A percentile compares a stretch with the other conserved stretches of the same genome.
phyloP scores from a whole-genome alignment of 176 grass and related monocot genomes.

The maize (Zea mays) region Zm-B73-REFERENCE-NAM-5.0 NC_050096.1:56189001-56189500 shows the following conservation, averaged over 20 bases:
- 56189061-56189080: too few species aligned
- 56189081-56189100: too few species aligned
- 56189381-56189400: neutral
- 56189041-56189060: neutral
- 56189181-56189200: neutral
- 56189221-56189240: neutral
- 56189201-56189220: neutral
- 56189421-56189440: neutral
- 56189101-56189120: neutral
- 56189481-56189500: constrained; percentile 34
- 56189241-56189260: neutral
- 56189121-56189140: constrained; percentile 29
- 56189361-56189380: neutral
- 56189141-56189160: constrained; percentile 25
- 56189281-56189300: neutral
- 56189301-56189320: neutral
- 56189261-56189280: neutral
- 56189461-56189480: constrained; percentile 32
- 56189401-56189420: neutral
- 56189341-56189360: neutral
- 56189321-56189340: constrained; percentile 14
- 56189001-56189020: neutral
- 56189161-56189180: constrained; percentile 1
- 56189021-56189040: neutral
- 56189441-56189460: constrained; percentile 31